Base-by-base conservation (phyloP, 495 filamentous ascomycete species). In the Chaetomium tenue region DNA sequence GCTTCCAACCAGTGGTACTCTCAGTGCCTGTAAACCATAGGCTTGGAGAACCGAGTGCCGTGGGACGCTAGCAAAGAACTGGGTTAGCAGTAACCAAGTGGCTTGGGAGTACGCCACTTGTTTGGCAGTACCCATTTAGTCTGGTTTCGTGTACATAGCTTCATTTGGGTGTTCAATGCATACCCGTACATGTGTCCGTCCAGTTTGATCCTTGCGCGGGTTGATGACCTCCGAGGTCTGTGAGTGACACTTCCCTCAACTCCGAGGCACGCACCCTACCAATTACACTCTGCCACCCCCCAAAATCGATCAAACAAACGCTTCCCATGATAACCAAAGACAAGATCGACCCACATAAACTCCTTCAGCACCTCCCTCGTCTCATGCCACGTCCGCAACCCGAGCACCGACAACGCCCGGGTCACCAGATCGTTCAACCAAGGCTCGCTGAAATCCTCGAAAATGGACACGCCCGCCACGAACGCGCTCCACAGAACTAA, bases 1-100 rank as follows among this genome's bases (percentile, higher is more conserved):
- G 64, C 63, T 2, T 25, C 60, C 2, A 77, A 75, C 57, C 50
- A 63, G 52, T 77, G 67, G 47, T 77, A 77, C 52, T 75, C 75
- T 30, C 75, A 77, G 65, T 76, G 74, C 64, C 61, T 83, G 46
- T 20, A 58, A 40, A 23, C 4, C 16, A 23, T 44, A 20, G 18
- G 46, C 18, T 22, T 11, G 3, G n/a, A 11, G 46, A 50, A 15
- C 1, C 4, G 5, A 5, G 9, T 22, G 18, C 20, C 20, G 18
- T n/a, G n/a, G n/a, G n/a, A 23, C 12, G 46, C 20, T 22, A 8
- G 20, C n/a, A 23, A 50, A 0, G n/a, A 33, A 6, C 2, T 26
- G 2, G 30, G 1, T 25, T 18, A 53, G 54, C 28, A 30, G 28
- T 30, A 30, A 6, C 6, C 28, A n/a, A n/a, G 28, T 30, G 28